A percentile compares a stretch with the other conserved stretches of the same genome.
phyloP scores from a whole-genome alignment of 495 filamentous ascomycete genomes.

The Echria macrotheca region DNA sequence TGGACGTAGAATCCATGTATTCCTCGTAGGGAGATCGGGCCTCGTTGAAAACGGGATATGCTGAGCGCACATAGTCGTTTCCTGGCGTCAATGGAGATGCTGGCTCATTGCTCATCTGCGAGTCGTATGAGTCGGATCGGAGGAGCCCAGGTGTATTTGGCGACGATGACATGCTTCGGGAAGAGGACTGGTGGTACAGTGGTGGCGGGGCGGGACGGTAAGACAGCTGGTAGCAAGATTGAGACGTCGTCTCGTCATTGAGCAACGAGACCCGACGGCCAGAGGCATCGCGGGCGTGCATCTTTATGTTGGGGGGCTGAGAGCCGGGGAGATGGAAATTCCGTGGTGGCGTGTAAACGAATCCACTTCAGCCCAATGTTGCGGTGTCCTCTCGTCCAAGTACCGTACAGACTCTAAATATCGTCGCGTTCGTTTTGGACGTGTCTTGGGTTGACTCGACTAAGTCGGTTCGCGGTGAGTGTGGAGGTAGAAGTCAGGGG shows the following conservation, averaged over 20 bases:
- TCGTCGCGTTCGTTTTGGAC: no score
- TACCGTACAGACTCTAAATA: no score
- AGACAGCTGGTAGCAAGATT: conserved; percentile 5
- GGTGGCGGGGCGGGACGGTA: conserved; percentile 8
- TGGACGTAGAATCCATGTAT: conserved; percentile 27
- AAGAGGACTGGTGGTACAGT: conserved; percentile 8
- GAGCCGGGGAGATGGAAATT: background rate
- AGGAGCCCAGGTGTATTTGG: conserved; percentile 45
- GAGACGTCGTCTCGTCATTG: conserved; percentile 40
- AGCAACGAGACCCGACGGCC: conserved; percentile 49
- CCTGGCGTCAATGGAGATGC: conserved; percentile 44
- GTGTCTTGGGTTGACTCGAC: no score
- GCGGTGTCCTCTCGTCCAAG: no score
- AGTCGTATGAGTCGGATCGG: conserved; percentile 51
- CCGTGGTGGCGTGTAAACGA: background rate
- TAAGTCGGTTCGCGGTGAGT: no score
- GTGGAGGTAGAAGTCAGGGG: no score
- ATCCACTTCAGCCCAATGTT: background rate
- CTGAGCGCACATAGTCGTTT: conserved; percentile 29
- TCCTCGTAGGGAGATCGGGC: conserved; percentile 34
- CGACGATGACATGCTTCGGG: conserved; percentile 30
- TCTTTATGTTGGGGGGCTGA: conserved; percentile 15
- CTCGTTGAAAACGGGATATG: conserved; percentile 11
- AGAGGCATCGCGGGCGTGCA: conserved; percentile 46
- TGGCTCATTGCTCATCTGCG: conserved; percentile 43